Conservation (phyloP, 2,329 filamentous ascomycete species). For the Furcasterigmium sp. region DNA sequence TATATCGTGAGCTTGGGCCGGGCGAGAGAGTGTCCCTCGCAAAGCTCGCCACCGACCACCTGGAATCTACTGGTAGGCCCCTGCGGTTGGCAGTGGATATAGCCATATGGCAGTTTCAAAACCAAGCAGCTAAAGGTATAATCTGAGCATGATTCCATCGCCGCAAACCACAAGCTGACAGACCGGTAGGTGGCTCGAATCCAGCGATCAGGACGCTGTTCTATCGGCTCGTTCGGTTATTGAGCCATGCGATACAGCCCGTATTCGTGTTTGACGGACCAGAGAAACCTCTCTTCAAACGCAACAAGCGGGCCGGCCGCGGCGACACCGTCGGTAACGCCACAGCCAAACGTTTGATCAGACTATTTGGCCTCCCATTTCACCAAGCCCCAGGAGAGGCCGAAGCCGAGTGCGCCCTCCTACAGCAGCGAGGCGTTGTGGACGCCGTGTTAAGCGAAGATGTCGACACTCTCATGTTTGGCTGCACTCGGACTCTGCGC, state of each 20-base stretch:
- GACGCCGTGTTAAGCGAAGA: conserved; percentile 95
- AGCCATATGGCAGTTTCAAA: conserved; percentile 96
- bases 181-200: conserved; percentile 66
- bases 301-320: conserved; percentile 68
- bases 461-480: conserved; percentile 97
- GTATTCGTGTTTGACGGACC: conserved; percentile 89
- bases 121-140: conserved; percentile 70
- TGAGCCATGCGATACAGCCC: conserved; percentile 74
- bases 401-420: conserved; percentile 87
- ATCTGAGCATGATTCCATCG: not conserved
- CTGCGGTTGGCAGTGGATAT: conserved; percentile 88
- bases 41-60: conserved; percentile 73
- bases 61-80: conserved; percentile 65
- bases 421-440: conserved; percentile 77
- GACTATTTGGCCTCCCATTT: conserved; percentile 75
- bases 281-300: conserved; percentile 80
- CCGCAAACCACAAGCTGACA: not conserved
- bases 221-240: conserved; percentile 76
- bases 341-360: conserved; percentile 77
- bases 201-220: conserved; percentile 89
- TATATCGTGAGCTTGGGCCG: conserved; percentile 83
- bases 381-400: conserved; percentile 92
- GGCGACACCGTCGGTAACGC: conserved; percentile 64
- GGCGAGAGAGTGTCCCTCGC: conserved; percentile 76
- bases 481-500: conserved; percentile 70